A percentile compares a stretch with the other conserved stretches of the same genome.
These are phyloP conservation scores for Fusarium sp. DNA, from an alignment of 2,329 filamentous ascomycete species.

Conservation along the genomic window DNA sequence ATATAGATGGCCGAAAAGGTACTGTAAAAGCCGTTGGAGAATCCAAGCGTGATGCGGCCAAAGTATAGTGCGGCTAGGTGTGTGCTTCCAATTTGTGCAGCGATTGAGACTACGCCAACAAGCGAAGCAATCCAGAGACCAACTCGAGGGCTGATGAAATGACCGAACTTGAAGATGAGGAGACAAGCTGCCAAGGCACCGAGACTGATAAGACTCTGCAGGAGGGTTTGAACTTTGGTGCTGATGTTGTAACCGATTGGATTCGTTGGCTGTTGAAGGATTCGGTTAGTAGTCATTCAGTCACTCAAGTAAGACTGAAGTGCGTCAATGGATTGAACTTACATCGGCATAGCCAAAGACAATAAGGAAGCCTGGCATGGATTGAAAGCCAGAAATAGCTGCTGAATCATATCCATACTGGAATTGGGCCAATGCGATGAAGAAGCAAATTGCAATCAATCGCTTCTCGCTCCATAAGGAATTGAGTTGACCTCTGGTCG, in stretches of 20 bases:
- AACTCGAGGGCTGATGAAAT: background rate
- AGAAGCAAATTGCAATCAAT: background rate
- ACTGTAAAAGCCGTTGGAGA: slow-evolving; percentile 1
- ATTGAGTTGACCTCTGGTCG: background rate
- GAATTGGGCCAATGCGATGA: background rate
- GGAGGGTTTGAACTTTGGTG: background rate
- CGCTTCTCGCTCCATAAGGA: background rate
- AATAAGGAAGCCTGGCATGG: background rate
- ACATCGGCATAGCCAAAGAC: background rate
- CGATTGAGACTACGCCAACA: background rate
- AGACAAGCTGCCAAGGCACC: background rate
- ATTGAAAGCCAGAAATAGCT: background rate
- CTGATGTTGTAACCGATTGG: slow-evolving; percentile 1
- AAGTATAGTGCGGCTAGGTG: background rate
- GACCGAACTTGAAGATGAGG: background rate
- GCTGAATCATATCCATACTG: background rate
- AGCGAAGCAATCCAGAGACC: background rate
- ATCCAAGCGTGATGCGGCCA: background rate
- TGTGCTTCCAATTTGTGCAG: background rate
- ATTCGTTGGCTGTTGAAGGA: background rate
- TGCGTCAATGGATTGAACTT: background rate
- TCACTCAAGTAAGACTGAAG: rapidly evolving
- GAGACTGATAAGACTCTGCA: background rate
- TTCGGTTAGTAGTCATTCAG: background rate
- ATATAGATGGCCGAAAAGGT: background rate